Evolutionary conservation across 2,329 filamentous ascomycete genomes (phyloP), one percentile per base, ranked within the genome.

Genomic region (Fusarium luffae): DNA sequence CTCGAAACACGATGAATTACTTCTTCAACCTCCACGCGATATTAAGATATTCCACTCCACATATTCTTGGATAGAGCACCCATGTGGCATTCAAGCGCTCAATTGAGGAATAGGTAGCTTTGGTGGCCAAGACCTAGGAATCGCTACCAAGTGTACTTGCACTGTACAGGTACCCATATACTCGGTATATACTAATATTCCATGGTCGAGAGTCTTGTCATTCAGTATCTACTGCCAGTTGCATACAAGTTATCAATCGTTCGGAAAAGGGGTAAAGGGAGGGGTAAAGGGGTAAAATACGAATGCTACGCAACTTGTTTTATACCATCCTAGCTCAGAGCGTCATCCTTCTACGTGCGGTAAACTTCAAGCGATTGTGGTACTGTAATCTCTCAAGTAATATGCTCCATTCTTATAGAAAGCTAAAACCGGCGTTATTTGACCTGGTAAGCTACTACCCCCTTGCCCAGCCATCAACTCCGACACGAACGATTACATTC

Each of bases 21-120:
- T 21, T 27, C 9, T 7, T 9, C 5, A 9, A 5, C 5, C 3
- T 21, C 8, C 3, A 10, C 14, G 2, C 2, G 9, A 10, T 3
- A 1, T 5, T 4, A 3, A 9, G 23, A 11, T 7, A 13, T 11
- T 12, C 7, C 3, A 13, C 14, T 21, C 5, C 23, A 7, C 21
- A 13, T 0, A 4, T 13, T 18, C 23, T 18, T 21, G 13, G 5
- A 18, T 6, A 9, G 23, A 18, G 10, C 10, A n/a, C 13, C 9
- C 12, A 18, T 18, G 13, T 5, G 32, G 14, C n/a, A 14, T 37
- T 27, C 9, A 4, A 16, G 10, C 7, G 13, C 19, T 19, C 49
- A 19, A 7, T 6, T 10, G 12, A 25, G 21, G 5, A 16, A 19
- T 28, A 13, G 12, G 19, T 11, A 10, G 18, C 18, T 14, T 18